Percentiles rank a stretch among this genome's conserved stretches.
These are phyloP conservation scores for Tulasnella sp. DNA, from an alignment of 768 basidiomycete species.

Conservation along the genomic window DNA sequence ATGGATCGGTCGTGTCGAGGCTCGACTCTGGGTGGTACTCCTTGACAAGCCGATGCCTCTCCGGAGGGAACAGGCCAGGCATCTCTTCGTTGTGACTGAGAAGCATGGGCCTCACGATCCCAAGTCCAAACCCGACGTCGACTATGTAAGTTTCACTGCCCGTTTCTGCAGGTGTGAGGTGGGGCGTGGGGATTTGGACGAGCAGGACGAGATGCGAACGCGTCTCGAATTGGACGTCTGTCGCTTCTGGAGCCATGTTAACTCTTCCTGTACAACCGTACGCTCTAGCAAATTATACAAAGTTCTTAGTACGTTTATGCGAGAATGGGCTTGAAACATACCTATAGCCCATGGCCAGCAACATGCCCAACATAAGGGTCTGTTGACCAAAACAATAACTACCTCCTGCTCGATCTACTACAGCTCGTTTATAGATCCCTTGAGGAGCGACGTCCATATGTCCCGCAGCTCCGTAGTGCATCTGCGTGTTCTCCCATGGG, in stretches of 20 bases:
- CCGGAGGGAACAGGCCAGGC: not conserved
- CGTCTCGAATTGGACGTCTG: not conserved
- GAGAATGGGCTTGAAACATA: not conserved
- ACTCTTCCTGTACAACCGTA: not conserved
- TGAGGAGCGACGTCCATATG: not conserved
- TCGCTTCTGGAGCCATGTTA: not conserved
- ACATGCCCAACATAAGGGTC: conserved; percentile 13
- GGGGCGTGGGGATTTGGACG: conserved; percentile 10
- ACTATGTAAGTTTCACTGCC: conserved; percentile 15
- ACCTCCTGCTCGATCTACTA: conserved; percentile 6
- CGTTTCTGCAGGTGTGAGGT: not conserved
- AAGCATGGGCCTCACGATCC: conserved; percentile 7
- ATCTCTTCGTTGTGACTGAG: not conserved
- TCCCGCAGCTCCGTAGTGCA: conserved; percentile 10
- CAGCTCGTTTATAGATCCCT: conserved; percentile 4
- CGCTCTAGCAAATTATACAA: not conserved
- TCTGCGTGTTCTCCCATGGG: conserved; percentile 23
- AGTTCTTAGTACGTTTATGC: not conserved
- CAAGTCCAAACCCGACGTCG: conserved; percentile 17
- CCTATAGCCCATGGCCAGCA: conserved; percentile 21
- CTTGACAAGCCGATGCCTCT: conserved; percentile 6
- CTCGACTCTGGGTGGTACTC: not conserved
- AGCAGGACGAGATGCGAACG: conserved; percentile 15
- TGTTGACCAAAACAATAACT: conserved; percentile 13
- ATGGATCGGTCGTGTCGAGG: not conserved